Percentiles rank a stretch among this genome's conserved stretches.
phyloP scores from a whole-genome alignment of 2,329 filamentous ascomycete genomes.

The Ophiostoma novo-ulmi region DNA sequence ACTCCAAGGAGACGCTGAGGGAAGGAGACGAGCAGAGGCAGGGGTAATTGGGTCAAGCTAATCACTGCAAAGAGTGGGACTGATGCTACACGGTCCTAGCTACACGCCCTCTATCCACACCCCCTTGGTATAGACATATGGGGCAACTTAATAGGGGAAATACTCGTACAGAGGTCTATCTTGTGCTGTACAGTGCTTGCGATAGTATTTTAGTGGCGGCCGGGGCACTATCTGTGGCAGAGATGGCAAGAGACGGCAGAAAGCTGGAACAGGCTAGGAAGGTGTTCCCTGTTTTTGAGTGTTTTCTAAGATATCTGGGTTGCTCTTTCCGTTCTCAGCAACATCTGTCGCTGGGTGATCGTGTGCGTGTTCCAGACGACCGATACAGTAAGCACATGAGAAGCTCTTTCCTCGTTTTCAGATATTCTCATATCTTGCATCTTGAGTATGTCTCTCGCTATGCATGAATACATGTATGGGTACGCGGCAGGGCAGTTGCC shows the following conservation, averaged over 20 bases:
- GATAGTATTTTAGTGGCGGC: not conserved
- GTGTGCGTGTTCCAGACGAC: not conserved
- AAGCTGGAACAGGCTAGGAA: not conserved
- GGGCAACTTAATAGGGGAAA: too few relatives aligned
- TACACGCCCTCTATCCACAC: slow-evolving; percentile 18
- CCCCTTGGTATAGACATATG: not conserved
- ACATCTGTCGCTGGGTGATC: not conserved
- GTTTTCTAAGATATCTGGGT: not conserved
- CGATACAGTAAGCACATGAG: too few relatives aligned
- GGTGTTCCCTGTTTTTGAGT: not conserved
- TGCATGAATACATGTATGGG: not conserved
- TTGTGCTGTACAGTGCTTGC: not conserved
- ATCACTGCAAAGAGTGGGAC: slow-evolving; percentile 19
- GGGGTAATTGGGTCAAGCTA: slow-evolving; percentile 23
- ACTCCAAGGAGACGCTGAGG: not conserved
- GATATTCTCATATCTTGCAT: not conserved
- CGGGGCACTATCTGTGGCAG: not conserved
- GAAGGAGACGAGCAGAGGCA: slow-evolving; percentile 4
- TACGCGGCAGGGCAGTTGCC: slow-evolving; percentile 7
- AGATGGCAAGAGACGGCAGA: not conserved
- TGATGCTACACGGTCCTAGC: slow-evolving; percentile 18
- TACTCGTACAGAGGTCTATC: not conserved
- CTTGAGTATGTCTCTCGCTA: not conserved
- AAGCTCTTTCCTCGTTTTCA: too few relatives aligned
- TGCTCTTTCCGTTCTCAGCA: not conserved